Base-by-base conservation (phyloP, 2,329 filamentous ascomycete species). In the Aspergillus proliferans region DNA sequence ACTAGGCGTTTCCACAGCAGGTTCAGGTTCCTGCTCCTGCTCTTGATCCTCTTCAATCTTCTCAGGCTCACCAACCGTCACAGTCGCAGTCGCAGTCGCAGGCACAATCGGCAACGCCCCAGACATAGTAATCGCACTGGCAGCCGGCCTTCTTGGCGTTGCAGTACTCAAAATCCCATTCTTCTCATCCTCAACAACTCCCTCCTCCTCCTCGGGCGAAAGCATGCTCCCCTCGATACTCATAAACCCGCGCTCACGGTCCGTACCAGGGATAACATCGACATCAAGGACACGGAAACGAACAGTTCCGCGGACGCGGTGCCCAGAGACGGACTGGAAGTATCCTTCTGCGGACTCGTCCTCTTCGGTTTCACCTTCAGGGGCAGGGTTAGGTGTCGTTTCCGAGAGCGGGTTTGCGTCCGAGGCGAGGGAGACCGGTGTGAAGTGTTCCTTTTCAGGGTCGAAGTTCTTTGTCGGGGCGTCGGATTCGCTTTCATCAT, bases 151-250 rank as follows among this genome's bases (percentile, higher is more conserved):
- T 34, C 58, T 56, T 7, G 59, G 56, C 3, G 53, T 49, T 10
- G 62, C 53, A 57, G 49, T 54, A 45, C 57, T 72, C 67, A 58
- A 68, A 52, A 57, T 51, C 22, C 61, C 65, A 45, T 58, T 61
- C 36, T 61, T 71, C 63, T 85, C 81, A 51, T 80, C 74, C 7
- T 76, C 74, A 43, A 81, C 71, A 26, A 87, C 71, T 22, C 72
- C 71, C 56, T 71, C 74, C 70, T 94, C 89, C 21, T 83, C 84
- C 18, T 81, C 79, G 40, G 79, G 79, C 43, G 78, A 76, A 45
- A 95, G 71, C 79, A 95, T 85, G n/a, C 88, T 94, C 22, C 91
- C 92, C 66, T 93, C 86, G 53, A 96, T 84, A 58, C 86, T 90
- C 52, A 95, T 71, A 64, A 92, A 93, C 9, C 87, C 88, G 52